phyloP scores from a whole-genome alignment of 805 yeast genomes.

The Danielia oregonensis region DNA sequence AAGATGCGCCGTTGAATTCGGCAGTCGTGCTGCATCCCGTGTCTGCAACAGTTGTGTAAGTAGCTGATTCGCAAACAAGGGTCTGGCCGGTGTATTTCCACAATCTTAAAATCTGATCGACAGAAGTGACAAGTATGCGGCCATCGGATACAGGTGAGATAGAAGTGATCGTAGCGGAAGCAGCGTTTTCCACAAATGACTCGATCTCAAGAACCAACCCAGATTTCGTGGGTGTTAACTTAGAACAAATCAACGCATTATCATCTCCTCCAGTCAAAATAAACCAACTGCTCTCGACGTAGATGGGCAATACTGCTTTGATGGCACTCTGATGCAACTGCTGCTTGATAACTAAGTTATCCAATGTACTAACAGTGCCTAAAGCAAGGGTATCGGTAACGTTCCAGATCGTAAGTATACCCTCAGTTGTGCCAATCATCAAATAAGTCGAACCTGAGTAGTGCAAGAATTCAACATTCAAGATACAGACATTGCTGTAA shows the following conservation, averaged over 20 bases:
- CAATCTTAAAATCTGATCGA: conserved; percentile 71
- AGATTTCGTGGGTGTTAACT: conserved; percentile 9
- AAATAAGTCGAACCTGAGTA: conserved; percentile 29
- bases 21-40: conserved; percentile 67
- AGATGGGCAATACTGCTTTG: conserved; percentile 48
- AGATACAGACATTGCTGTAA: conserved; percentile 75
- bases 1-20: conserved; percentile 19
- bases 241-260: conserved; percentile 51
- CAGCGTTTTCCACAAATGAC: conserved; percentile 53
- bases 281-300: conserved; percentile 13
- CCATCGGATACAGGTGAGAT: conserved; percentile 33
- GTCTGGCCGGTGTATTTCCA: conserved; percentile 48
- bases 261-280: conserved; percentile 91
- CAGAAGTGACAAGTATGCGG: conserved; percentile 58
- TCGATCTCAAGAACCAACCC: conserved; percentile 21
- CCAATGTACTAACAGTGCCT: conserved; percentile 13
- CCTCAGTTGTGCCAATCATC: conserved; percentile 78
- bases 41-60: conserved; percentile 83
- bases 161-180: conserved; percentile 83
- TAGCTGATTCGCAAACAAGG: conserved; percentile 30
- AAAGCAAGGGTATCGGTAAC: conserved; percentile 24
- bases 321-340: conserved; percentile 84
- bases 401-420: conserved; percentile 63
- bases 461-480: conserved; percentile 51
- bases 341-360: conserved; percentile 34